Evolutionary conservation across 768 basidiomycete species (phyloP).

Genomic region (Auriscalpium orientale): DNA sequence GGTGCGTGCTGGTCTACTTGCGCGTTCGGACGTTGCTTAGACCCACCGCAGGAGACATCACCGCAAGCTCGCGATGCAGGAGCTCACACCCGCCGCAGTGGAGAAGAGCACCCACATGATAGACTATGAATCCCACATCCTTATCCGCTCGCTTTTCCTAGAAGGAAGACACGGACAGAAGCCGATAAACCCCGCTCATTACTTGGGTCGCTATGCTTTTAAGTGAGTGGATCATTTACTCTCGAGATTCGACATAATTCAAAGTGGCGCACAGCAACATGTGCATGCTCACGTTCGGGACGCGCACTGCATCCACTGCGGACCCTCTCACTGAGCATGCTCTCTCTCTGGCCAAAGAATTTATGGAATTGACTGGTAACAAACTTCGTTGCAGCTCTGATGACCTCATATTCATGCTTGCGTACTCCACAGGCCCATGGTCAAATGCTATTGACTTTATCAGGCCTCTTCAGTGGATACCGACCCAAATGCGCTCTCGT

Average conservation of each 20-base stretch:
- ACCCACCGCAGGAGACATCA: constrained; percentile 31
- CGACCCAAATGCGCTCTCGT: constrained; percentile 30
- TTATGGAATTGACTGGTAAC: constrained; percentile 29
- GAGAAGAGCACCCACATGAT: constrained; percentile 29
- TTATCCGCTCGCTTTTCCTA: constrained; percentile 31
- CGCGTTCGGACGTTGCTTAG: background rate
- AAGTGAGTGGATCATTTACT: constrained; percentile 11
- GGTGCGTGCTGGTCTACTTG: constrained; percentile 20
- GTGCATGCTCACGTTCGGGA: constrained; percentile 36
- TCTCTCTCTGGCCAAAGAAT: constrained; percentile 34
- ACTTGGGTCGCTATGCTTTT: constrained; percentile 30
- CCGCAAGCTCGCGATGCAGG: constrained; percentile 30
- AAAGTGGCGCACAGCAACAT: constrained; percentile 31
- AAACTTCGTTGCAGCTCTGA: background rate
- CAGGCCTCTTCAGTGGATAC: constrained; percentile 32
- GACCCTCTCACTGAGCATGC: constrained; percentile 31
- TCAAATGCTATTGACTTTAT: constrained; percentile 41
- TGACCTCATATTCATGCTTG: background rate
- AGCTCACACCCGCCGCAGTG: constrained; percentile 29
- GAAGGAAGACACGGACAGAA: constrained; percentile 23
- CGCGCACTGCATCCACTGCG: constrained; percentile 30
- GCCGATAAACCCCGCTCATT: constrained; percentile 32
- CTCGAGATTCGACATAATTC: background rate
- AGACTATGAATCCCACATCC: constrained; percentile 32
- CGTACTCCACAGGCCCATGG: constrained; percentile 26